Conservation (phyloP, 2,329 filamentous ascomycete species). For the Stachybotrys chlorohalonatus region DNA sequence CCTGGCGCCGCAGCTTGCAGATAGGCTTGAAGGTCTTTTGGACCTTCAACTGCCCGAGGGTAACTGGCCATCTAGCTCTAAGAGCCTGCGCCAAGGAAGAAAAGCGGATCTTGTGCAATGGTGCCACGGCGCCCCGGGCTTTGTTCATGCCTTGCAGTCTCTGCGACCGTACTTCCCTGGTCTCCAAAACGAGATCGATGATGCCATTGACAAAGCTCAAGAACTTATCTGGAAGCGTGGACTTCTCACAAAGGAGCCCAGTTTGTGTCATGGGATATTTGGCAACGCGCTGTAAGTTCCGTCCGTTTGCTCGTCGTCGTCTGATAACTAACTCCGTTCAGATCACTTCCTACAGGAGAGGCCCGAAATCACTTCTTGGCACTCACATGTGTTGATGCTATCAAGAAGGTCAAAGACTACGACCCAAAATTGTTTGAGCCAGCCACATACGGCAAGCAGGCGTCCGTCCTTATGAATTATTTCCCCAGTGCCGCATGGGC, state of each 20-base stretch:
- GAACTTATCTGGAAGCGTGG: slow-evolving; percentile 47
- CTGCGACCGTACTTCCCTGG: slow-evolving; percentile 47
- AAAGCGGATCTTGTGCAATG: slow-evolving; percentile 48
- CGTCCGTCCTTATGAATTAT: slow-evolving; percentile 23
- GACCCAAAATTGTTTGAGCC: slow-evolving; percentile 24
- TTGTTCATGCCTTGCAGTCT: slow-evolving; percentile 47
- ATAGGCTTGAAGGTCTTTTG: slow-evolving; percentile 44
- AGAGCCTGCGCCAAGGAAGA: slow-evolving; percentile 26
- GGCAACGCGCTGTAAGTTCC: slow-evolving; percentile 53
- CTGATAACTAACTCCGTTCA: slow-evolving; percentile 12
- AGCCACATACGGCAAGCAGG: slow-evolving; percentile 24
- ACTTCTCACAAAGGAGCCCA: slow-evolving; percentile 54
- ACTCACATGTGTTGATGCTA: slow-evolving; percentile 45
- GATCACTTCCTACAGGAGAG: slow-evolving; percentile 20
- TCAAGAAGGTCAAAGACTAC: slow-evolving; percentile 31
- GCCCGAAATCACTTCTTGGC: slow-evolving; percentile 46
- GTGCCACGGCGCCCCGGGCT: slow-evolving; percentile 59
- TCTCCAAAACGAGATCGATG: slow-evolving; percentile 42
- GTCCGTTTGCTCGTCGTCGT: slow-evolving; percentile 22
- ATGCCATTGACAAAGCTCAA: slow-evolving; percentile 39
- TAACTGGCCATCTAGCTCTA: slow-evolving; percentile 52
- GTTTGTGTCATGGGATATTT: slow-evolving; percentile 56
- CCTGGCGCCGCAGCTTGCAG: slow-evolving; percentile 43
- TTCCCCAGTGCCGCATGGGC: slow-evolving; percentile 27
- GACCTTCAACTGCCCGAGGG: slow-evolving; percentile 51